Percentiles rank a stretch among this genome's conserved stretches.
Conservation (phyloP, 1,139 yeast species). For the Blastobotrys capitulatus region DNA sequence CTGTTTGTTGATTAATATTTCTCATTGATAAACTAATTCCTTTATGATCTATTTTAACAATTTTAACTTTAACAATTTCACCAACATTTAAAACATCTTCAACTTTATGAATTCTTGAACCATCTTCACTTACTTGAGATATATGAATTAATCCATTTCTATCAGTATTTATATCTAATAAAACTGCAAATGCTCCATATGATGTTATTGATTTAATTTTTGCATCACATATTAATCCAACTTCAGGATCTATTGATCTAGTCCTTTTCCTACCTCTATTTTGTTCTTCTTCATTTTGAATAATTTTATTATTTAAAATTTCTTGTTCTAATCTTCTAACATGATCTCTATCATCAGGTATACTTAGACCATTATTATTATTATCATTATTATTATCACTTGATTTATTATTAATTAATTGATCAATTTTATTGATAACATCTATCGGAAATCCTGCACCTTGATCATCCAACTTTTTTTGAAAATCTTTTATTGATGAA, state of each 20-base stretch:
- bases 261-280: slow-evolving; percentile 11
- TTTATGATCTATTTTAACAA: slow-evolving; percentile 44
- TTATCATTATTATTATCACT: slow-evolving; percentile 9
- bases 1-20: slow-evolving; percentile 68
- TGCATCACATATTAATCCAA: slow-evolving; percentile 53
- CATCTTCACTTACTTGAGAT: slow-evolving; percentile 50
- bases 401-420: slow-evolving; percentile 25
- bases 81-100: slow-evolving; percentile 51
- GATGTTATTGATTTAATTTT: slow-evolving; percentile 51
- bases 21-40: slow-evolving; percentile 62
- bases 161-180: slow-evolving; percentile 37
- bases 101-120: slow-evolving; percentile 47
- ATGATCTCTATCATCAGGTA: slow-evolving; percentile 18
- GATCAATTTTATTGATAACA: slow-evolving; percentile 38
- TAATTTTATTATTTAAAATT: not conserved
- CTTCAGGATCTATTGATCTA: slow-evolving; percentile 12
- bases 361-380: slow-evolving; percentile 20
- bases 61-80: slow-evolving; percentile 63
- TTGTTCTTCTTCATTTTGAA: not conserved
- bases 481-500: slow-evolving; percentile 42
- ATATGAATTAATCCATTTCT: slow-evolving; percentile 66
- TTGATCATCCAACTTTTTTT: slow-evolving; percentile 43
- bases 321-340: not conserved
- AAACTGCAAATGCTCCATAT: slow-evolving; percentile 74
- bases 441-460: slow-evolving; percentile 58